Evolutionary conservation across 2,329 filamentous ascomycete genomes (phyloP), one percentile per base, ranked within the genome.

Genomic region (Gaeumannomyces sp.): DNA sequence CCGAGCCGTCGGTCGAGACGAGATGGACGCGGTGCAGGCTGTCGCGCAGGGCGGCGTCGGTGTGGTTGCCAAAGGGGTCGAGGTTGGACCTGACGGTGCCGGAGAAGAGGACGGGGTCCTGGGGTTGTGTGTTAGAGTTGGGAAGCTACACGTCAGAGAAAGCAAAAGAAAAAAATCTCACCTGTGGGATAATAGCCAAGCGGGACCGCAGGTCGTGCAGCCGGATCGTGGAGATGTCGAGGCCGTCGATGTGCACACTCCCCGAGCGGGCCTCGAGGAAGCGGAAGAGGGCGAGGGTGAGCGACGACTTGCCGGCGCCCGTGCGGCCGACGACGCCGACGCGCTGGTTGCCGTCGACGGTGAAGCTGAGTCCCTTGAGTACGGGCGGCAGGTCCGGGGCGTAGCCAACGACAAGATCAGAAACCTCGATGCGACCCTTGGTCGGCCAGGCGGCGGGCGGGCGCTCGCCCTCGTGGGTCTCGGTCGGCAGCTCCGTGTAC

Each of bases 91-190:
- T 83, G 27, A 95, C 79, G 0, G 90, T 93, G 28, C 92, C 91
- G 0, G 88, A 91, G 76, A 95, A 94, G 8, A 95, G 81, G 1
- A 93, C 90, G 0, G 91, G 91, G 69, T 94, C 91, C 76, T 93
- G 57, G 4, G 5, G 8, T 45, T 16, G 19, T 4, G 22, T 53
- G 63, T 71, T 63, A 71, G 68, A 62, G 19, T 10, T 2, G 6
- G 7, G 33, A 25, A 25, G 22, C 27, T 16, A 7, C 59, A 53
- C n/a, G 62, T 27, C 19, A 22, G 35, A 28, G 56, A 33, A 22
- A 35, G 10, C 4, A 33, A 22, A 33, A 33, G 10, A 11, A 33
- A 33, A 10, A 38, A 19, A 38, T n/a, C 73, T 67, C 70, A 78
- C 78, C 73, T 82, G 89, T 1, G 91, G 91, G 64, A 95, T 94